These are phyloP conservation scores for Penstemon barbatus DNA, from an alignment of 257 asterid species.

Conservation along the genomic window DNA sequence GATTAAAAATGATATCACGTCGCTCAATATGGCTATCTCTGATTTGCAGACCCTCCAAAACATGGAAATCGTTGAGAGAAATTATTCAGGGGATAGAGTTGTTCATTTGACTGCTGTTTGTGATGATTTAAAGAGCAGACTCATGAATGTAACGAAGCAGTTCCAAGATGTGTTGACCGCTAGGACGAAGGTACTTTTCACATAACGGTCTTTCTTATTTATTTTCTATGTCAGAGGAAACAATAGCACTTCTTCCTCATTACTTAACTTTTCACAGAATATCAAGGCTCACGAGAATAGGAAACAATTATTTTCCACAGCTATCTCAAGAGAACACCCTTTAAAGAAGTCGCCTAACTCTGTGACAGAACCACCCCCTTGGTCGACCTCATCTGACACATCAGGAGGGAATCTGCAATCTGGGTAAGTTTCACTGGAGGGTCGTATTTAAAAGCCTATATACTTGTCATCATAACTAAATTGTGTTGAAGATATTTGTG, in stretches of 20 bases:
- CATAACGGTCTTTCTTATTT: constrained; percentile 3
- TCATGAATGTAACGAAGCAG: constrained; percentile 75
- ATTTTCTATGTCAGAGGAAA: constrained; percentile 10
- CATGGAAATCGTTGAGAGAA: constrained; percentile 56
- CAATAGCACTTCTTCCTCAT: constrained; percentile 18
- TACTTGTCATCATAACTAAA: constrained; percentile 13
- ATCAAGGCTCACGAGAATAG: constrained; percentile 77
- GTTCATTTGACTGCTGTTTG: constrained; percentile 79
- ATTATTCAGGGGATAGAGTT: constrained; percentile 65
- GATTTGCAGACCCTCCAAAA: constrained; percentile 69
- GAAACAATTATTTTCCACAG: constrained; percentile 75
- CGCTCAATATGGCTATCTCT: constrained; percentile 62
- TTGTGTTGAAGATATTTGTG: neutral
- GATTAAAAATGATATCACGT: constrained; percentile 70
- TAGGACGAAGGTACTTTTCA: constrained; percentile 59
- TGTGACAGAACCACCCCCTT: constrained; percentile 63
- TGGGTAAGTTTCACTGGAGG: constrained; percentile 35
- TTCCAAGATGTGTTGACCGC: constrained; percentile 76
- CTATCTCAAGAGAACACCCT: constrained; percentile 70
- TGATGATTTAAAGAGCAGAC: constrained; percentile 78
- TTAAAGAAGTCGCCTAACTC: constrained; percentile 46
- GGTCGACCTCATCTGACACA: constrained; percentile 48
- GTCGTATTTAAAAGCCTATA: constrained; percentile 5
- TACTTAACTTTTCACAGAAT: constrained; percentile 41
- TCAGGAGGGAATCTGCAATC: constrained; percentile 39